Evolutionary conservation across 2,329 filamentous ascomycete genomes (phyloP), one percentile per base, ranked within the genome.

Genomic region (Aspergillus jensenii): DNA sequence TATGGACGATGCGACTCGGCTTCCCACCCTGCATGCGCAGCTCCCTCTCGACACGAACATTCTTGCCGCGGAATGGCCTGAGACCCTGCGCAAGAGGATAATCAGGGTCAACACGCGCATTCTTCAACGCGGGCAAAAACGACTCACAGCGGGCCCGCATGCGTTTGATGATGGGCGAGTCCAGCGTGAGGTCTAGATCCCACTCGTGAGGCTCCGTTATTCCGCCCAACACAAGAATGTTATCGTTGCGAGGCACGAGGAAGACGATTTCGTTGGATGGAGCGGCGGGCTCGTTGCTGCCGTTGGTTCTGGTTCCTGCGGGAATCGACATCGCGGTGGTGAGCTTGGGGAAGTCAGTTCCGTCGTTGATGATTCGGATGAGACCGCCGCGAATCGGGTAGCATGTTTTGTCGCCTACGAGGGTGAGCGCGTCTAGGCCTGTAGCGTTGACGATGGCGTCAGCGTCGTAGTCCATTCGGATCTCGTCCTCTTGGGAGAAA

Each of bases 11-110:
- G 3, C 51, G 51, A 33, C 51, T 53, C n/a, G 41, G 51, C 19
- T 37, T 37, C 8, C 23, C 44, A 21, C 41, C 31, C n/a, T 39
- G 39, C 9, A 3, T 46, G 19, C 48, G 39, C 14, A 74, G 65
- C 59, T 81, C 78, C 1, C 76, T 70, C 64, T 80, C 78, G 7
- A 81, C 75, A 8, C 77, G 71, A 4, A 80, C 75, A 46, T 79
- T 78, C 11, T 61, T 65, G 12, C 64, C 62, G 27, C 78, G 62
- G 60, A 77, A 77, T 5, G 78, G 78, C 5, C 78, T 43, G 14
- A 57, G 33, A 3, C 77, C 79, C 58, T 80, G 78, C 2, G 76
- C 74, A 1, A 81, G 60, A 1, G 78, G 78, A 60, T 80, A 79
- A 5, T 71, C 67, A 4, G 71, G 60, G 54, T 79, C 77, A 15